Evolutionary conservation across 2,329 filamentous ascomycete species (phyloP).

Genomic region (Rosellinia necatrix): DNA sequence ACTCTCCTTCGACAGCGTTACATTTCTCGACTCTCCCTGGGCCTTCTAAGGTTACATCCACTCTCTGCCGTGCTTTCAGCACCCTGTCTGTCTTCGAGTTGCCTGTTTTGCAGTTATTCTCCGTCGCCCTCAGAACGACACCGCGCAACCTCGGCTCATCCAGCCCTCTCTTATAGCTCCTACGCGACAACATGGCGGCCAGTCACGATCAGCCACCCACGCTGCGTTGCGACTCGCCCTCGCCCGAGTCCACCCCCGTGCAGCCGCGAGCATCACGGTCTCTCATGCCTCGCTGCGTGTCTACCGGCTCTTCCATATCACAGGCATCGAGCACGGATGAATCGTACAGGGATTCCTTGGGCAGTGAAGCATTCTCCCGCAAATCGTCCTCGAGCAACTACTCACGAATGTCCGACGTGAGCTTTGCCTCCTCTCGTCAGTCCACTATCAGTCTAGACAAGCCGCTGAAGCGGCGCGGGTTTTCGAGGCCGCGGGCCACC

Average conservation of each 20-base stretch:
- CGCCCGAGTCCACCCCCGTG: slow-evolving; percentile 66
- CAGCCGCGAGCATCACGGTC: slow-evolving; percentile 64
- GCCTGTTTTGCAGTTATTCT: neutral
- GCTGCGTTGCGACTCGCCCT: slow-evolving; percentile 64
- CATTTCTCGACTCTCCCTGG: slow-evolving; percentile 13
- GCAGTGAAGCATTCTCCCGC: slow-evolving; percentile 62
- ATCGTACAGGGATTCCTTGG: slow-evolving; percentile 57
- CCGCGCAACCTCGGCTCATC: neutral
- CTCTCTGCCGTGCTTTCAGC: neutral
- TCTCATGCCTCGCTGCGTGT: slow-evolving; percentile 67
- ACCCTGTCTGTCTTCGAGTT: neutral
- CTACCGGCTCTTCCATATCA: slow-evolving; percentile 64
- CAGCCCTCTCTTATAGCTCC: neutral
- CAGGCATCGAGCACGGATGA: slow-evolving; percentile 57
- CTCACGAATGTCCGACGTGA: slow-evolving; percentile 51
- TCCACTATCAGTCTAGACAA: slow-evolving; percentile 52
- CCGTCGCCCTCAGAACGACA: neutral
- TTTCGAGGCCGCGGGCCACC: slow-evolving; percentile 84
- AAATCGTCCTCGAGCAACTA: slow-evolving; percentile 66
- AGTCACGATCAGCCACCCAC: slow-evolving; percentile 43
- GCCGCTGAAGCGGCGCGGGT: slow-evolving; percentile 69
- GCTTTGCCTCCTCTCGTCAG: slow-evolving; percentile 47
- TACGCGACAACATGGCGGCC: slow-evolving; percentile 42
- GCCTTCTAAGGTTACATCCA: slow-evolving; percentile 5
- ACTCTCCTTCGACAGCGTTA: slow-evolving; percentile 20